Percentiles rank a stretch among this genome's conserved stretches.
These are phyloP conservation scores for Pterocarpus santalinus DNA, from an alignment of 306 rosid species.

Conservation along the genomic window DNA sequence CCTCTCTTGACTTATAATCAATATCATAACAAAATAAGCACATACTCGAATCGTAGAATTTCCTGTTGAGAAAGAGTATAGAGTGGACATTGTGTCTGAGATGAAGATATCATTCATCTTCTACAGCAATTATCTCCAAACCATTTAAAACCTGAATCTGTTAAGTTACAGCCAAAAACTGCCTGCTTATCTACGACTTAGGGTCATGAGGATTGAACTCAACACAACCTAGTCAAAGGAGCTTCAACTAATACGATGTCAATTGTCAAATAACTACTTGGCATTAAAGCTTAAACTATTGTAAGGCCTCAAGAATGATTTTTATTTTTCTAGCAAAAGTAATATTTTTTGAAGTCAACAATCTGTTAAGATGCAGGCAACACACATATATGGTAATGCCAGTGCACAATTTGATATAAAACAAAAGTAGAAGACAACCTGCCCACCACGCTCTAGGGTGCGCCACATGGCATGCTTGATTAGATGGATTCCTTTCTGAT, in stretches of 20 bases:
- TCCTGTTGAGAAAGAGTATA: no score
- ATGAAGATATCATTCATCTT: background rate
- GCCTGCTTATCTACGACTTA: background rate
- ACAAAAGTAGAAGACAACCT: conserved; percentile 57
- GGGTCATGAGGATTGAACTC: background rate
- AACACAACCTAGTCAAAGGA: background rate
- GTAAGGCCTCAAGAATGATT: conserved; percentile 1
- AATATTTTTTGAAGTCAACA: background rate
- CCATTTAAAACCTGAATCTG: background rate
- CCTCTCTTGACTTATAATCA: background rate
- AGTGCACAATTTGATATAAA: conserved; percentile 10
- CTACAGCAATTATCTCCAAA: background rate
- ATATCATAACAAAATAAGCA: background rate
- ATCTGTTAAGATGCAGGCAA: conserved; percentile 11
- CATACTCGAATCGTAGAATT: background rate
- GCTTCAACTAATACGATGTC: background rate
- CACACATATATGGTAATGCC: background rate
- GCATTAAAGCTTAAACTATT: background rate
- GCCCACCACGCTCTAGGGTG: conserved; percentile 86
- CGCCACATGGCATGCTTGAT: conserved; percentile 88
- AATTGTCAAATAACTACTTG: conserved; percentile 2
- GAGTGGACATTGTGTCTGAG: background rate
- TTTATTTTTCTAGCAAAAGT: background rate
- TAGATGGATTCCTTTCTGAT: conserved; percentile 98
- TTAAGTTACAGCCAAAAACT: no score